phyloP scores from a whole-genome alignment of 148 eudicot species.

The Rhododendron williamsianum region DNA sequence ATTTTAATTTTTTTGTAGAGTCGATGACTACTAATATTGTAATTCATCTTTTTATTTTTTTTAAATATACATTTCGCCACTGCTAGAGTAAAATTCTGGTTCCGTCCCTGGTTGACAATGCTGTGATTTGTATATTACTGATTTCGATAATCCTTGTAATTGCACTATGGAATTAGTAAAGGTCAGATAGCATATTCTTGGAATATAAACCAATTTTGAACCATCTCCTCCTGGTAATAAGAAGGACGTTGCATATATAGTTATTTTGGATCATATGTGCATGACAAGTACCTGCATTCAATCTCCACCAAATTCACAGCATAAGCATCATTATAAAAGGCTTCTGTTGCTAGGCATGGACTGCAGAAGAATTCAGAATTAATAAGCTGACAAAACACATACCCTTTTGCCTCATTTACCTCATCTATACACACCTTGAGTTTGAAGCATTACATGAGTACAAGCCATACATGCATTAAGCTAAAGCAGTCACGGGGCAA shows the following conservation, averaged over 20 bases:
- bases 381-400: neutral
- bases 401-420: conserved; percentile 8
- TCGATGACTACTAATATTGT: no score
- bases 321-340: neutral
- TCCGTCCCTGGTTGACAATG: no score
- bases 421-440: neutral
- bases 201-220: neutral
- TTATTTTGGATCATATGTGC: neutral
- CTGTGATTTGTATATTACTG: neutral
- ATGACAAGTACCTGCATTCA: neutral
- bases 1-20: no score
- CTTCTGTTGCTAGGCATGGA: conserved; percentile 1
- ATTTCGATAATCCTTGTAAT: neutral
- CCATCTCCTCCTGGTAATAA: neutral
- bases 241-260: neutral
- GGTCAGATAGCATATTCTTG: neutral
- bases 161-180: neutral
- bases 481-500: conserved; percentile 24
- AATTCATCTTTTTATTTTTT: no score
- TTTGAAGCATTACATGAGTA: conserved; percentile 4
- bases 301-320: neutral
- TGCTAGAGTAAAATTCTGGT: no score
- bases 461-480: conserved; percentile 12
- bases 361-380: neutral
- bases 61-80: no score